A percentile compares a stretch with the other conserved stretches of the same genome.
Conservation (phyloP, 208 protist species). For the Angomonas deanei region DNA sequence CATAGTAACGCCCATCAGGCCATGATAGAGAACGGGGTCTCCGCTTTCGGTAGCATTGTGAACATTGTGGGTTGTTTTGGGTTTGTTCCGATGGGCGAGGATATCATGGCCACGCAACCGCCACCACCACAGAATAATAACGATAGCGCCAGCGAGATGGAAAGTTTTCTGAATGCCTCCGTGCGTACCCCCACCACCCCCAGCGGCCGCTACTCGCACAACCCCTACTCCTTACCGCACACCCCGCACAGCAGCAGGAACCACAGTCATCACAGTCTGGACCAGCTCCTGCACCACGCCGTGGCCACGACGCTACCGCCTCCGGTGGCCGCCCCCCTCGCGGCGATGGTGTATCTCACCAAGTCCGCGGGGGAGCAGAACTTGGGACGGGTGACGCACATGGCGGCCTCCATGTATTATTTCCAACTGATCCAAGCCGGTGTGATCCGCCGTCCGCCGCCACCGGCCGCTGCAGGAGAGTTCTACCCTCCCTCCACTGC, state of each 20-base stretch:
- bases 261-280: background rate
- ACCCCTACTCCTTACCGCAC: slow-evolving; percentile 28
- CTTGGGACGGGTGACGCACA: slow-evolving; percentile 68
- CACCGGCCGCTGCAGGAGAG: background rate
- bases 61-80: slow-evolving; percentile 86
- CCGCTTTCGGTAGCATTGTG: slow-evolving; percentile 51
- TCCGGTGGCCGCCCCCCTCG: slow-evolving; percentile 64
- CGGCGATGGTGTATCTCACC: slow-evolving; percentile 77
- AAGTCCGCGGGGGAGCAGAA: slow-evolving; percentile 86
- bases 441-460: slow-evolving; percentile 34
- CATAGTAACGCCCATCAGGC: background rate
- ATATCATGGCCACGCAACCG: slow-evolving; percentile 6
- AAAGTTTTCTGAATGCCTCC: too few relatives aligned
- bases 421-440: slow-evolving; percentile 70
- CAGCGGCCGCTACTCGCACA: slow-evolving; percentile 23
- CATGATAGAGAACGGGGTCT: slow-evolving; percentile 50
- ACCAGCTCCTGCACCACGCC: background rate
- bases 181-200: too few relatives aligned
- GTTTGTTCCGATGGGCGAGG: slow-evolving; percentile 73
- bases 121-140: too few relatives aligned
- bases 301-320: slow-evolving; percentile 44
- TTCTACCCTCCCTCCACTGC: background rate
- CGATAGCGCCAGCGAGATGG: too few relatives aligned
- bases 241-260: background rate
- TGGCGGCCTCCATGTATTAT: slow-evolving; percentile 79